These are phyloP conservation scores for Candida sanyaensis DNA, from an alignment of 1,139 yeast species.

Conservation along the genomic window DNA sequence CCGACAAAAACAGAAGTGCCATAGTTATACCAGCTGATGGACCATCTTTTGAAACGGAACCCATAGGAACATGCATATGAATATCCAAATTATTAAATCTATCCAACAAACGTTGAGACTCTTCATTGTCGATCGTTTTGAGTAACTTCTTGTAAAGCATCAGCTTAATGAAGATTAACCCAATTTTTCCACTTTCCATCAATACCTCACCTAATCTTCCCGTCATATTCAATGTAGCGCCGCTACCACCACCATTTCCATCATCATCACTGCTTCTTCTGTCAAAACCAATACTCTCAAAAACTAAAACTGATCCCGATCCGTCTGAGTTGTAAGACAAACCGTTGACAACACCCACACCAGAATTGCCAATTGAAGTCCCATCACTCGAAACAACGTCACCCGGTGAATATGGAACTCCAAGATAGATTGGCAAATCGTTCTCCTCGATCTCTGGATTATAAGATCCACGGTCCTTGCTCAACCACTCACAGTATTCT, in stretches of 20 bases:
- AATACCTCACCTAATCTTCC: conserved; percentile 85
- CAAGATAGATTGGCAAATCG: conserved; percentile 53
- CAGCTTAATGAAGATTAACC: conserved; percentile 71
- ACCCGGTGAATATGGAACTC: conserved; percentile 45
- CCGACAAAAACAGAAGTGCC: conserved; percentile 76
- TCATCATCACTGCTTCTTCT: conserved; percentile 39
- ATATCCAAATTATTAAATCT: conserved; percentile 58
- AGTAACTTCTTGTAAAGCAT: conserved; percentile 43
- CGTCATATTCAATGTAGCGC: conserved; percentile 61
- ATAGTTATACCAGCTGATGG: conserved; percentile 94
- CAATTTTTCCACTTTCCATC: conserved; percentile 81
- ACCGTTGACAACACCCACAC: conserved; percentile 85
- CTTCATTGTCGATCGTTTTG: conserved; percentile 15
- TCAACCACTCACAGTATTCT: conserved; percentile 55
- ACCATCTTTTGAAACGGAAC: conserved; percentile 87
- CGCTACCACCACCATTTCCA: conserved; percentile 17
- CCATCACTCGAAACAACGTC: conserved; percentile 17
- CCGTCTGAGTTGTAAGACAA: conserved; percentile 88
- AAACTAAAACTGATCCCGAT: conserved; percentile 77
- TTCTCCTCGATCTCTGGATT: conserved; percentile 39
- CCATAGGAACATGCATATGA: conserved; percentile 89
- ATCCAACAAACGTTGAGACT: conserved; percentile 32
- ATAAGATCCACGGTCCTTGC: conserved; percentile 22
- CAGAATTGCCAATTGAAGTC: conserved; percentile 30
- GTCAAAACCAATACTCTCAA: conserved; percentile 72